Evolutionary conservation across 257 asterid species (phyloP).

Genomic region (Solanum etuberosum): DNA sequence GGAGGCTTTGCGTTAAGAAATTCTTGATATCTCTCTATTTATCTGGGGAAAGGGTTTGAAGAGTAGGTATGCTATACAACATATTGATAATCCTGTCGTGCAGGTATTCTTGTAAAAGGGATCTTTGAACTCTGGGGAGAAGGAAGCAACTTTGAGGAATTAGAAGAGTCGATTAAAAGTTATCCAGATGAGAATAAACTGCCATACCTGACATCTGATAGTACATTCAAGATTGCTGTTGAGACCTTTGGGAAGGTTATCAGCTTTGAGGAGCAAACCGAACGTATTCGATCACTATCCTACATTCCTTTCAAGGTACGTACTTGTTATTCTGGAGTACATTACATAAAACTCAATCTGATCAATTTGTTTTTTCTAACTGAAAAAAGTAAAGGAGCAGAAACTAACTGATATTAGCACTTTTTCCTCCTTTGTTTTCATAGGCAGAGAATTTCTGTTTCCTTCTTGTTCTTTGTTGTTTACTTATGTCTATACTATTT

Average conservation of each 20-base stretch:
- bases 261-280: constrained; percentile 65
- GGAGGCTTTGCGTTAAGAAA: background rate
- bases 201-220: constrained; percentile 51
- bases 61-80: background rate
- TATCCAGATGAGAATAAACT: constrained; percentile 65
- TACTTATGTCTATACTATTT: background rate
- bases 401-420: background rate
- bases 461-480: background rate
- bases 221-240: constrained; percentile 70
- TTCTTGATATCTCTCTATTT: background rate
- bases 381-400: background rate
- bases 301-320: constrained; percentile 80
- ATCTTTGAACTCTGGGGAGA: constrained; percentile 97
- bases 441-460: background rate
- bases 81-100: background rate
- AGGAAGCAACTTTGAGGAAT: constrained; percentile 67
- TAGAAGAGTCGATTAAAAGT: constrained; percentile 55
- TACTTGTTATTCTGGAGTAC: background rate
- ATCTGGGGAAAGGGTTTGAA: background rate
- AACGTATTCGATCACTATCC: constrained; percentile 45
- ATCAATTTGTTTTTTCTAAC: background rate
- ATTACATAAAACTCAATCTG: background rate
- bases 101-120: constrained; percentile 95
- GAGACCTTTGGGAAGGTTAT: constrained; percentile 83
- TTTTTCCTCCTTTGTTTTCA: background rate